These are phyloP conservation scores for Sphaerostilbella broomeana DNA, from an alignment of 2,329 filamentous ascomycete genomes.

Conservation along the genomic window DNA sequence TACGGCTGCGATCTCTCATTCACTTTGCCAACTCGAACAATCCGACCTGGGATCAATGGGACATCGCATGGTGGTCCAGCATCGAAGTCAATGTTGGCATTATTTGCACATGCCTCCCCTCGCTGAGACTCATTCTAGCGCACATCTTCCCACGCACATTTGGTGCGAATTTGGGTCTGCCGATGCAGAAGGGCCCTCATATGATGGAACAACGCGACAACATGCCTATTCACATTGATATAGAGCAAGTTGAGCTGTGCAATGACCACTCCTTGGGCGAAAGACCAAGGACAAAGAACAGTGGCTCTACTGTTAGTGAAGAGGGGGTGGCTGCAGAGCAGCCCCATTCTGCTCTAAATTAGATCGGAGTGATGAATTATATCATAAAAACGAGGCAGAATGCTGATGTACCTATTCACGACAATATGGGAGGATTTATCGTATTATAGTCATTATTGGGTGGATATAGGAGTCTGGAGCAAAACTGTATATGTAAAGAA, in stretches of 20 bases:
- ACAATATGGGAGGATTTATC: too few species aligned
- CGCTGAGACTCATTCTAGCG: slow-evolving; percentile 25
- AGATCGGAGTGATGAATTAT: neutral
- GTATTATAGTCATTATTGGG: too few species aligned
- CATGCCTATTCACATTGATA: slow-evolving; percentile 1
- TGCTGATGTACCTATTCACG: too few species aligned
- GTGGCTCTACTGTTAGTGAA: neutral
- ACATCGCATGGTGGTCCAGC: slow-evolving; percentile 28
- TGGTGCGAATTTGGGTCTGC: slow-evolving; percentile 1
- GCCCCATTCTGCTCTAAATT: neutral
- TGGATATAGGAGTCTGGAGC: too few species aligned
- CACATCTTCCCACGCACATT: slow-evolving; percentile 18
- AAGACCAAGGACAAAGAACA: slow-evolving; percentile 1
- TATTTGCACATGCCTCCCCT: slow-evolving; percentile 31
- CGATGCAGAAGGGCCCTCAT: neutral
- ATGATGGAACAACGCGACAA: slow-evolving; percentile 2
- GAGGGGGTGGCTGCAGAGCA: neutral
- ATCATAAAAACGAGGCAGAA: too few species aligned
- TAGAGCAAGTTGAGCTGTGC: slow-evolving; percentile 7
- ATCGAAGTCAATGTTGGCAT: slow-evolving; percentile 31
- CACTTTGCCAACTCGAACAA: slow-evolving; percentile 23
- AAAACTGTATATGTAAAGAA: too few species aligned
- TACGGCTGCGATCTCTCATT: slow-evolving; percentile 23
- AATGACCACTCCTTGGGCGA: neutral
- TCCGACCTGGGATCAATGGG: slow-evolving; percentile 25